Conservation (phyloP, 1,284 basidiomycete species). For the Xerocomus nothofagi region DNA sequence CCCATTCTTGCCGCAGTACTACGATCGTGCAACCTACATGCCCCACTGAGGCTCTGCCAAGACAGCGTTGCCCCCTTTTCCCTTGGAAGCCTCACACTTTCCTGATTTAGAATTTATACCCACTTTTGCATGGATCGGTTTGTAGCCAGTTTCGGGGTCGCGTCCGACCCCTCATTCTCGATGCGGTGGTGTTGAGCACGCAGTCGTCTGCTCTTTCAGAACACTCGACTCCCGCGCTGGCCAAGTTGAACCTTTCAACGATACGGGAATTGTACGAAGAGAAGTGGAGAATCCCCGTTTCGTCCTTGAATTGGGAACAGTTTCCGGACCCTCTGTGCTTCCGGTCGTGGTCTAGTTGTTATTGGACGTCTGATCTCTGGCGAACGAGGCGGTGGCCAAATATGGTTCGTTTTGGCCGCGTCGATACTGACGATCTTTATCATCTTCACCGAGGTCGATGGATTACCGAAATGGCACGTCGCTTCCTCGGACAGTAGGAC, state of each 20-base stretch:
- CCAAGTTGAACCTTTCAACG: slow-evolving; percentile 10
- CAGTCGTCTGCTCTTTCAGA: not conserved
- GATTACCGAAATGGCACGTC: slow-evolving; percentile 7
- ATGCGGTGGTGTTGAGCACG: not conserved
- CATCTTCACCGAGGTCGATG: slow-evolving; percentile 3
- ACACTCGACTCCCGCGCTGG: slow-evolving; percentile 3
- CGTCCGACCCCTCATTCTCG: not conserved
- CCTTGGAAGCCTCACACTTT: slow-evolving; percentile 5
- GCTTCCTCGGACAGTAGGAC: not conserved
- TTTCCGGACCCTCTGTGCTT: not conserved
- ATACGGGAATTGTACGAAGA: slow-evolving; percentile 1
- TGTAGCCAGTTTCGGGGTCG: not conserved
- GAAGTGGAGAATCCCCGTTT: not conserved
- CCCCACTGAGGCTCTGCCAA: not conserved
- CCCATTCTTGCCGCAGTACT: slow-evolving; percentile 15
- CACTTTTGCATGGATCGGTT: slow-evolving; percentile 5
- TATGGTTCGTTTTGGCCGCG: not conserved
- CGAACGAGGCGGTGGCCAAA: slow-evolving; percentile 1
- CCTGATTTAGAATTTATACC: slow-evolving; percentile 9
- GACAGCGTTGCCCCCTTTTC: slow-evolving; percentile 3
- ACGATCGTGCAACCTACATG: not conserved
- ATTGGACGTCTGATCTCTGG: not conserved
- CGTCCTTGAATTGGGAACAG: not conserved
- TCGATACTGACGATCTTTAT: not conserved
- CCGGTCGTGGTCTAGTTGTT: not conserved